Evolutionary conservation across 495 filamentous ascomycete species (phyloP), one percentile per base, ranked within the genome.

Genomic region (Penicillium subrubescens): DNA sequence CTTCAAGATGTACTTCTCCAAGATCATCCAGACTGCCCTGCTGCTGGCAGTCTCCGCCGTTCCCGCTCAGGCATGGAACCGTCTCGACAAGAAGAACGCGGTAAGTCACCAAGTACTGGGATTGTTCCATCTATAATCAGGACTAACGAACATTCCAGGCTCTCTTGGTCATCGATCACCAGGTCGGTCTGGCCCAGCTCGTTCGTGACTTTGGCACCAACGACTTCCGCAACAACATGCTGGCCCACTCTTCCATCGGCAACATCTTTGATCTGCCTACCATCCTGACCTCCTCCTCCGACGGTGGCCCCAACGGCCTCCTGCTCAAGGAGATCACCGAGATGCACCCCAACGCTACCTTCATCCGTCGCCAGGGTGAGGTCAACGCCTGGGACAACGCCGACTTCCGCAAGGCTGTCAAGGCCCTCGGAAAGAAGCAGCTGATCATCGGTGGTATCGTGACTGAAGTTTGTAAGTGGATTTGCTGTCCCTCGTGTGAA

Each of bases 311-410:
- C 50, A 93, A 94, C 72, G 91, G 91, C 11, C 84, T 80, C 2
- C 75, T 93, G 29, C 88, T 89, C 8, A 85, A 89, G 69, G 90
- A 92, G 71, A 90, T 94, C 61, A 65, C 81, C 4, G 80, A 86
- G 5, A 83, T 90, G 86, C 87, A 90, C 70, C 90, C 90, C 31
- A 80, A 84, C 34, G 85, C 89, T 11, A 84, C 89, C 3, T 75
- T 91, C 19, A 85, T 94, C 71, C 81, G 78, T 62, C 87, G 91
- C 39, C 81, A 90, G 59, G 91, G 91, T 37, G 90, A 93, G 68
- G 90, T 93, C 66, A 83, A 93, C 65, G 91, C 91, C 5, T 93
- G 90, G 90, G 91, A 94, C 71, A 92, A 92, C 67, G 56, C 79
- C 3, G 87, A 91, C 0, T 92, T 93, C 81, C 83, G 85, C 10